Base-by-base conservation (phyloP, 148 eudicot genomes). In the Arctostaphylos glauca region DNA sequence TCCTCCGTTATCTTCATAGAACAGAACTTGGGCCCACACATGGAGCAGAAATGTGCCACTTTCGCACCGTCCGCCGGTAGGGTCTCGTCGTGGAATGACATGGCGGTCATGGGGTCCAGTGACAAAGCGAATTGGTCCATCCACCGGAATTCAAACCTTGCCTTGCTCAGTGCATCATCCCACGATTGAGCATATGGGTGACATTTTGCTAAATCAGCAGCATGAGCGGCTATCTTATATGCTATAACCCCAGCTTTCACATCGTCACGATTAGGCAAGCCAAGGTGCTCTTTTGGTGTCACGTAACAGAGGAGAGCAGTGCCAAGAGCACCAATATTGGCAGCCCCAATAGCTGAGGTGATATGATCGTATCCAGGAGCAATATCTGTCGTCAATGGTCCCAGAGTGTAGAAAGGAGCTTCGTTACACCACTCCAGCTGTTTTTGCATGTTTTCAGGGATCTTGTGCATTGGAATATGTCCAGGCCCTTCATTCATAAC, bases 401-500 rank as follows among this genome's bases (percentile, higher is more conserved):
- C 99, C 56, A 96, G 97, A 56, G 99, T 96, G 89, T 96, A 96
- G 87, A 96, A 96, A 4, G 99, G 99, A 18, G 99, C 99, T 90
- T 96, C 99, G 80, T 92, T 93, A 80, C 99, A 96, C 99, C 99
- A 96, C 81, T 94, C 98, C 49, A 96, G 93, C 84, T 96, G 99
- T 74, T 96, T 96, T 82, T 96, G 93, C 99, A 96, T 96, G 87
- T 96, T 96, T 85, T 96, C 99, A 3, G 99, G 98, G 81, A 96
- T 96, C 87, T 96, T 96, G 86, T 96, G 98, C 92, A 96, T 77
- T 14, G 99, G 99, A 78, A 96, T 91, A 86, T 96, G 99, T 41
- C 99, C 99, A 31, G 99, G 99, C 16, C 99, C 99, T 86, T 96
- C 99, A 83, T 96, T 96, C 99, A 96, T 96, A 71, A 96, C 99